Percentiles rank a stretch among this genome's conserved stretches.
Conservation (phyloP, 116 monocot genomes). For the Phalaenopsis hybrid region DNA sequence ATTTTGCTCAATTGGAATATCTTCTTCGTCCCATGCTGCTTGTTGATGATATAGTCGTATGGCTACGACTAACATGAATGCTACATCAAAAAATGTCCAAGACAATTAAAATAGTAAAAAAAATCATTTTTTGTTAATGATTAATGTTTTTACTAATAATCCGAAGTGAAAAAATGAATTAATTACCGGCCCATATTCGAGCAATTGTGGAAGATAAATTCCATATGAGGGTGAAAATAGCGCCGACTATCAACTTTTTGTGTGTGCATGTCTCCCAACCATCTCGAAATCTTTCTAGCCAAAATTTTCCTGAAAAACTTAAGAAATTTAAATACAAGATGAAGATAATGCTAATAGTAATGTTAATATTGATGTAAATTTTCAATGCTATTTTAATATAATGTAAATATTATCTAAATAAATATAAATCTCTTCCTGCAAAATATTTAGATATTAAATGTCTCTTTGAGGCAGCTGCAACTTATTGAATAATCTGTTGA, state of each 20-base stretch:
- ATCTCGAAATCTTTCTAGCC: constrained; percentile 67
- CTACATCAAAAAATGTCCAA: constrained; percentile 5
- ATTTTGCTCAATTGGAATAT: background rate
- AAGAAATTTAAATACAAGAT: too few species aligned
- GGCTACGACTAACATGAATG: constrained; percentile 42
- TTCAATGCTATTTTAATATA: too few species aligned
- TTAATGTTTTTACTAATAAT: background rate
- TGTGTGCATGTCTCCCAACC: constrained; percentile 85
- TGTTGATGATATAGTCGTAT: constrained; percentile 43
- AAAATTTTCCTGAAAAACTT: constrained; percentile 44
- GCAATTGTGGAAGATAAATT: constrained; percentile 69
- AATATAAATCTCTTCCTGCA: too few species aligned
- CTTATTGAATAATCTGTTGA: too few species aligned
- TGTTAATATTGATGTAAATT: too few species aligned
- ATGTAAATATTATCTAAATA: too few species aligned
- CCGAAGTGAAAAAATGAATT: background rate
- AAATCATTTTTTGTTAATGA: background rate
- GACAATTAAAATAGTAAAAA: background rate
- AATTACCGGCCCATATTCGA: constrained; percentile 72
- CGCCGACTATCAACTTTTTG: constrained; percentile 67
- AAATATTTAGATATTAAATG: too few species aligned
- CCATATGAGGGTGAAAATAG: constrained; percentile 67
- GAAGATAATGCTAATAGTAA: too few species aligned
- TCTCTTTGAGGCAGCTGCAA: too few species aligned
- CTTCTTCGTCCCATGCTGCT: constrained; percentile 6